Evolutionary conservation across 768 basidiomycete species (phyloP).

Genomic region (Infundibulicybe gibba): DNA sequence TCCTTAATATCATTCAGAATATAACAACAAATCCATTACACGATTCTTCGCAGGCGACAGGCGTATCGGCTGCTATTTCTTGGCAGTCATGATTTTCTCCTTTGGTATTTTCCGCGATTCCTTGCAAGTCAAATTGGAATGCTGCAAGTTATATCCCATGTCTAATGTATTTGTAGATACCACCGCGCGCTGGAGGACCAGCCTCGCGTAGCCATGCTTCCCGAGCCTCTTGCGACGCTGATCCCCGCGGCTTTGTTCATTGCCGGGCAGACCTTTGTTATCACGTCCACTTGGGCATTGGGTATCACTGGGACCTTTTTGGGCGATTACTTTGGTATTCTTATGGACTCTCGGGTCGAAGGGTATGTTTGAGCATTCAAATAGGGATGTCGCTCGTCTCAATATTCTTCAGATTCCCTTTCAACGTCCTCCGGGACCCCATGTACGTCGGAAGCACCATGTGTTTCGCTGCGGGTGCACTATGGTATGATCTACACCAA

Average conservation of each 20-base stretch:
- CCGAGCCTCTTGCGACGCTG: conserved; percentile 57
- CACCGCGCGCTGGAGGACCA: conserved; percentile 73
- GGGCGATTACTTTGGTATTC: conserved; percentile 80
- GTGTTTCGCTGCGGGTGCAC: conserved; percentile 80
- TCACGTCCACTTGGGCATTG: conserved; percentile 85
- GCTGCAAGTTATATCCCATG: neutral
- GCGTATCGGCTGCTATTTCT: conserved; percentile 78
- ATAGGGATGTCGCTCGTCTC: neutral
- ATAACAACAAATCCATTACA: conserved; percentile 85
- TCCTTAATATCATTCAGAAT: conserved; percentile 37
- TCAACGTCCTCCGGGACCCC: conserved; percentile 88
- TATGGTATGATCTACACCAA: conserved; percentile 54
- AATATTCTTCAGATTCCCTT: conserved; percentile 67
- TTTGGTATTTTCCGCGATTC: conserved; percentile 84
- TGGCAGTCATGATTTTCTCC: conserved; percentile 80
- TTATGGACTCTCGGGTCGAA: conserved; percentile 88
- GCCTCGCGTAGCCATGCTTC: conserved; percentile 63
- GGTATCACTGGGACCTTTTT: conserved; percentile 94
- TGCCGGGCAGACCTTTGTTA: conserved; percentile 79
- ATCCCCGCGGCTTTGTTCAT: conserved; percentile 60
- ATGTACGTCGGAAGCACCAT: conserved; percentile 98
- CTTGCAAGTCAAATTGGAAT: conserved; percentile 49
- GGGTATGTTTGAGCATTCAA: conserved; percentile 33
- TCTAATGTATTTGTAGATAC: conserved; percentile 47
- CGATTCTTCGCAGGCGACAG: conserved; percentile 75